Evolutionary conservation across 202 grass and related monocot genomes (phyloP).

Genomic region (Miscanthus sacchariflorus): DNA sequence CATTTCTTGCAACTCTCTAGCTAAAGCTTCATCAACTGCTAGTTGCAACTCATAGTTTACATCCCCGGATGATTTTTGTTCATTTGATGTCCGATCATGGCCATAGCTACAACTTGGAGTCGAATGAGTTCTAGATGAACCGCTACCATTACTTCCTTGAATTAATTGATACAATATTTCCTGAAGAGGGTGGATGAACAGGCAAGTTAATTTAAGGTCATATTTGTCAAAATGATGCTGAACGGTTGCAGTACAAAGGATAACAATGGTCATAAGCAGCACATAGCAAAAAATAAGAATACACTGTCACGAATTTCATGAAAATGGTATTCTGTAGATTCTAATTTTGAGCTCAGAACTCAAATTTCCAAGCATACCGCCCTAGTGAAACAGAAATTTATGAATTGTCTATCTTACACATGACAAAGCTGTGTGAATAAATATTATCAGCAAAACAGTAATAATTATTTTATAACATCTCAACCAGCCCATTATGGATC

Average conservation of each 20-base stretch:
- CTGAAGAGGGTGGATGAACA: slow-evolving; percentile 49
- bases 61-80: slow-evolving; percentile 34
- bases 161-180: slow-evolving; percentile 84
- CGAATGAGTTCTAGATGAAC: slow-evolving; percentile 45
- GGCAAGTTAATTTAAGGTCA: slow-evolving; percentile 10
- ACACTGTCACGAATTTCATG: background rate
- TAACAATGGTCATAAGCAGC: background rate
- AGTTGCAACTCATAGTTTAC: slow-evolving; percentile 55
- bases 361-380: background rate
- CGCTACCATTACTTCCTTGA: slow-evolving; percentile 57
- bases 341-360: background rate
- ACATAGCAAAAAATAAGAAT: background rate
- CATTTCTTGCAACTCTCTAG: slow-evolving; percentile 77
- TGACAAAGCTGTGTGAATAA: background rate
- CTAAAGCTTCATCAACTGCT: slow-evolving; percentile 78
- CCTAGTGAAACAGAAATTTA: background rate
- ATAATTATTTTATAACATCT: background rate
- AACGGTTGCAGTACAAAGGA: background rate
- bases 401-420: background rate
- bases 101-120: slow-evolving; percentile 53
- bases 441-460: background rate
- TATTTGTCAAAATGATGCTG: slow-evolving; percentile 16
- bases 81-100: slow-evolving; percentile 27
- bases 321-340: background rate
- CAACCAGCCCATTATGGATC: background rate